A percentile compares a stretch with the other conserved stretches of the same genome.
Conservation (phyloP, 2,329 filamentous ascomycete genomes). For the Stagonosporopsis cucurbitacearum region DNA sequence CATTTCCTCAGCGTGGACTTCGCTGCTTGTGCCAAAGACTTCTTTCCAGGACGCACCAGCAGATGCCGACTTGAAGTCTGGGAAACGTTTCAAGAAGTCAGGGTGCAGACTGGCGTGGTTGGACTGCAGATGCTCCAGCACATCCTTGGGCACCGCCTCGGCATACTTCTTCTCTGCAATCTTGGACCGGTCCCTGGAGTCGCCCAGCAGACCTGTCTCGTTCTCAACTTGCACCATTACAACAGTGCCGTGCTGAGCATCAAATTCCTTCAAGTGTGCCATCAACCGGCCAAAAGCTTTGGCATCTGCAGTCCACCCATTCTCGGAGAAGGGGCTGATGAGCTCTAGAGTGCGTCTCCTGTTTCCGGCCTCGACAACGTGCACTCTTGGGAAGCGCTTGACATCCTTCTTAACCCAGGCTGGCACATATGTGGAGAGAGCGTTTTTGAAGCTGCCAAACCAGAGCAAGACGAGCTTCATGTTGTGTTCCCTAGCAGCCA, state of each 20-base stretch:
- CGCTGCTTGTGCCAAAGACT: conserved; percentile 49
- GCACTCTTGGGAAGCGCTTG: conserved; percentile 40
- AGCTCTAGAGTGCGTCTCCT: conserved; percentile 31
- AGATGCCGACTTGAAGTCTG: conserved; percentile 20
- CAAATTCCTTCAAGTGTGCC: conserved; percentile 53
- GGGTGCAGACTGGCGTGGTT: conserved; percentile 23
- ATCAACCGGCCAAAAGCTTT: conserved; percentile 51
- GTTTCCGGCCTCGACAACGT: conserved; percentile 29
- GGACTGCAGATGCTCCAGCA: conserved; percentile 40
- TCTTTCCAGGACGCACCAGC: conserved; percentile 45
- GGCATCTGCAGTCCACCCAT: conserved; percentile 46
- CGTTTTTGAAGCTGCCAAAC: conserved; percentile 60
- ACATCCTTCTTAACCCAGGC: conserved; percentile 43
- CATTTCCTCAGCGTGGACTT: conserved; percentile 51
- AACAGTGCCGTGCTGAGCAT: conserved; percentile 57
- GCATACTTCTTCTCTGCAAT: conserved; percentile 53
- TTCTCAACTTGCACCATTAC: conserved; percentile 67
- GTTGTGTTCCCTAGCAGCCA: conserved; percentile 47
- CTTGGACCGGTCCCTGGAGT: conserved; percentile 57
- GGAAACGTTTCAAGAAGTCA: conserved; percentile 40
- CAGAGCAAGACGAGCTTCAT: conserved; percentile 54
- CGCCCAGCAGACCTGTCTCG: conserved; percentile 60
- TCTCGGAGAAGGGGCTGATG: conserved; percentile 44
- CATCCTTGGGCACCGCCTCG: conserved; percentile 46
- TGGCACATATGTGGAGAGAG: conserved; percentile 37